Base-by-base conservation (phyloP, 1,139 yeast genomes). In the Blastobotrys persicus region DNA sequence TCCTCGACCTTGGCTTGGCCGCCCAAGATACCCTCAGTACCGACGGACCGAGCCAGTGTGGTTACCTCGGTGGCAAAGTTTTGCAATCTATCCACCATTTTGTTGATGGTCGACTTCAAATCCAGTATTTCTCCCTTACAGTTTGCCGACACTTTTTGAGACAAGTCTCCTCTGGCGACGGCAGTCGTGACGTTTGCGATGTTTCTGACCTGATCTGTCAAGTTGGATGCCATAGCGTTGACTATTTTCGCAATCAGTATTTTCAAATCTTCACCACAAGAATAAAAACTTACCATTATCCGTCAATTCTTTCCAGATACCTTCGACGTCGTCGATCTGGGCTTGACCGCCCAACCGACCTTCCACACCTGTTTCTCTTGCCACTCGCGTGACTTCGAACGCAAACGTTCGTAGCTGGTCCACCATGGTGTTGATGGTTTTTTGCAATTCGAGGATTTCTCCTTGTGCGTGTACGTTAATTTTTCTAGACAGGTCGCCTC, bases 1-100 rank as follows among this genome's bases (percentile, higher is more conserved):
- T 87, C 95, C 60, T 86, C 89, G 14, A 88, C 95, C 64, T 86
- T 86, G 2, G 95, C 95, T 66, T 88, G 95, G 18, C 95, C 95
- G 45, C 96, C 96, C 55, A 88, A 72, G 52, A 86, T 84, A 69
- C 96, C 96, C 58, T 86, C 81, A 2, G 95, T 88, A 61, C 96
- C 96, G 56, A 88, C 95, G 63, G 88, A 91, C 26, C 94, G 78
- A 1, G 95, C 91, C 54, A 88, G 75, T 1, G 92, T 85, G 1
- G 95, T 86, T 32, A 88, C 95, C 61, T 87, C 95, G 49, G 85
- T 77, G n/a, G 95, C 95, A 62, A 88, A 88, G 54, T 87, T 86
- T 63, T 85, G 91, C 59, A 88, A 76, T 56, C 95, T 81, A 67
- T 88, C 95, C 76, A 85, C 95, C 95, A 81, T 86, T 72, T 84